Conservation (phyloP, 345 rosid species). For the Adansonia digitata region DNA sequence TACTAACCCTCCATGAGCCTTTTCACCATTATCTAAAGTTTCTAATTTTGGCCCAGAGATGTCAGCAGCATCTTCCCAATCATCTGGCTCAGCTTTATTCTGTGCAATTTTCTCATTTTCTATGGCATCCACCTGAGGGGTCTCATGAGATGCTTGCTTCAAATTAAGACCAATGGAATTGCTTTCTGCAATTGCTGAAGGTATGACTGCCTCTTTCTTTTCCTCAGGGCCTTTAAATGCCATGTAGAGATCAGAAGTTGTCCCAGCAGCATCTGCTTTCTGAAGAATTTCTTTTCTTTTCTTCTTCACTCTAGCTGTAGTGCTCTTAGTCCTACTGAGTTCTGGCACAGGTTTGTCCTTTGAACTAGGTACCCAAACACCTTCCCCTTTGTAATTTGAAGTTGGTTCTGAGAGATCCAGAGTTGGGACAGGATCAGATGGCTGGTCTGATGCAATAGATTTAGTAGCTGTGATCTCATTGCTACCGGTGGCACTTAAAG, state of each 20-base stretch:
- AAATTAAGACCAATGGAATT: conserved; percentile 23
- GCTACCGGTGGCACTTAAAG: conserved; percentile 3
- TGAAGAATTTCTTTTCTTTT: conserved; percentile 60
- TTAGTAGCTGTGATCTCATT: conserved; percentile 15
- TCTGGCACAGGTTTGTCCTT: conserved; percentile 50
- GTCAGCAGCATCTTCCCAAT: conserved; percentile 98
- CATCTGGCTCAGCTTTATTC: conserved; percentile 71
- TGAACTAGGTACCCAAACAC: conserved; percentile 26
- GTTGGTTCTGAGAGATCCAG: conserved; percentile 30
- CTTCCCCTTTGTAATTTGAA: conserved; percentile 31
- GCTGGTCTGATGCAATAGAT: conserved; percentile 22
- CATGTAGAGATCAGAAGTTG: conserved; percentile 71
- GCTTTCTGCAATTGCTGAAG: conserved; percentile 29
- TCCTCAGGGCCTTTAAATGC: conserved; percentile 93
- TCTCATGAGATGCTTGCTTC: conserved; percentile 34
- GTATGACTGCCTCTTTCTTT: conserved; percentile 40
- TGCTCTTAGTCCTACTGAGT: conserved; percentile 39
- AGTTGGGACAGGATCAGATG: conserved; percentile 20
- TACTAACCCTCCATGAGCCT: conserved; percentile 23
- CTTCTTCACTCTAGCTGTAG: conserved; percentile 40
- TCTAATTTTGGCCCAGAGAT: conserved; percentile 74
- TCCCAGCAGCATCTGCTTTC: conserved; percentile 92
- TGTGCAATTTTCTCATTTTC: conserved; percentile 31
- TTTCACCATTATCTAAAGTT: conserved; percentile 31
- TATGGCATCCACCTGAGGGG: conserved; percentile 22